These are phyloP conservation scores for Paecilomyces variotii DNA, from an alignment of 2,329 filamentous ascomycete genomes.

Conservation along the genomic window DNA sequence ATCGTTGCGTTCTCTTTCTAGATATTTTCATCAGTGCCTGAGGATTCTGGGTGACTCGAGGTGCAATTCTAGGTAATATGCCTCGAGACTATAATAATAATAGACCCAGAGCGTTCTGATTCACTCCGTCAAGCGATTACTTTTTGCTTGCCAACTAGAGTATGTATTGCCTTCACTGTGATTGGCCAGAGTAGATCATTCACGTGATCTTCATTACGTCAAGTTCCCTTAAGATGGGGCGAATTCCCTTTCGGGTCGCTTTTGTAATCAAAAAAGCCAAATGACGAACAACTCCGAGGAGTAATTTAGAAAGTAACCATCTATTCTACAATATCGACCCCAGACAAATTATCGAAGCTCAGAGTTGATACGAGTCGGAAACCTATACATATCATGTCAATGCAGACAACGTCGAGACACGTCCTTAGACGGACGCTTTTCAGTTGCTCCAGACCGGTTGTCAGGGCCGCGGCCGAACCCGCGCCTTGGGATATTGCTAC, in stretches of 20 bases:
- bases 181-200: not conserved
- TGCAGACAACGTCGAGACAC: slow-evolving; percentile 22
- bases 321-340: not conserved
- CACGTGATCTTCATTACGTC: not conserved
- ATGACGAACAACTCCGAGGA: not conserved
- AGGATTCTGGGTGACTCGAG: too few relatives aligned
- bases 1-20: too few relatives aligned
- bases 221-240: not conserved
- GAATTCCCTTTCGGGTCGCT: not conserved
- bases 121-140: not conserved
- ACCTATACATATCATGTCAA: slow-evolving; percentile 19
- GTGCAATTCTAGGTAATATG: too few relatives aligned
- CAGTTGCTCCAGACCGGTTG: slow-evolving; percentile 12
- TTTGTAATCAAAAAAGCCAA: not conserved
- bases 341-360: not conserved
- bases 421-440: slow-evolving; percentile 24
- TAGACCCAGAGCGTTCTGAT: too few relatives aligned
- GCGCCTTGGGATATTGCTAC: slow-evolving; percentile 20
- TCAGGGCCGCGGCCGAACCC: slow-evolving; percentile 15
- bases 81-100: too few relatives aligned
- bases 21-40: too few relatives aligned
- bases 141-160: not conserved
- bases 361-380: not conserved
- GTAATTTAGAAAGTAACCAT: not conserved
- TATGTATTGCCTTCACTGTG: not conserved